Evolutionary conservation across 1,284 basidiomycete genomes (phyloP).

Genomic region (Golubevia pallescens): DNA sequence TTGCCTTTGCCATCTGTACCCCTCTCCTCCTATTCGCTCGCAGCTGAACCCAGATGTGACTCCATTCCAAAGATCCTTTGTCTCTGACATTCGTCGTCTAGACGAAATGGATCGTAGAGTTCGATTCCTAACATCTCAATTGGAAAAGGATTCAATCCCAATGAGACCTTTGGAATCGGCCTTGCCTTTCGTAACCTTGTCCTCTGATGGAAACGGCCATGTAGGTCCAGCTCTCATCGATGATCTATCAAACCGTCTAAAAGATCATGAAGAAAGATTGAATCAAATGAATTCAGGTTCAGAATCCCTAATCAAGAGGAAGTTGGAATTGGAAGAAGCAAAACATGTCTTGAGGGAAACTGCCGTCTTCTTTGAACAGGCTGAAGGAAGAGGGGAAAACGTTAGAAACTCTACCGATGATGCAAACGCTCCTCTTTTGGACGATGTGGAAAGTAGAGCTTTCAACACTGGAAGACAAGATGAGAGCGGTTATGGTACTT

Average conservation of each 20-base stretch:
- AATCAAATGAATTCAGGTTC: conserved; percentile 61
- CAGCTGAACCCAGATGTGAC: conserved; percentile 93
- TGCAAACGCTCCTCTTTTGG: conserved; percentile 85
- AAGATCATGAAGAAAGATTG: conserved; percentile 59
- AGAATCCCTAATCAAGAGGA: conserved; percentile 59
- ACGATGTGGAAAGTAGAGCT: conserved; percentile 76
- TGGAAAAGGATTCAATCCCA: conserved; percentile 80
- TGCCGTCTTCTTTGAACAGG: conserved; percentile 93
- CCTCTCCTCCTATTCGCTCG: too few species aligned
- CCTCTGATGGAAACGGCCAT: conserved; percentile 14
- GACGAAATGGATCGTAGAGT: conserved; percentile 95
- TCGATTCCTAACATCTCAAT: conserved; percentile 86
- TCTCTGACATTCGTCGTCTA: conserved; percentile 89
- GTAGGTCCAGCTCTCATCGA: conserved; percentile 51
- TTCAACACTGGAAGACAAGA: conserved; percentile 69
- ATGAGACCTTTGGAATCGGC: conserved; percentile 68
- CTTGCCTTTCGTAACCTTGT: conserved; percentile 46
- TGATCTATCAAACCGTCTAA: conserved; percentile 47
- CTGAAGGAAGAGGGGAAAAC: conserved; percentile 78
- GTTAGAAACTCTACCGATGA: conserved; percentile 89
- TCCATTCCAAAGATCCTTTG: conserved; percentile 97
- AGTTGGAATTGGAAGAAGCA: conserved; percentile 62
- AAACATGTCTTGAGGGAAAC: conserved; percentile 90
- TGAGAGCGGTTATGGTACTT: conserved; percentile 65
- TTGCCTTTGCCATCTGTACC: not conserved